Evolutionary conservation across 225 moss, liverwort and hornwort genomes (phyloP), one percentile per base, ranked within the genome.

Genomic region (Asterella californica): DNA sequence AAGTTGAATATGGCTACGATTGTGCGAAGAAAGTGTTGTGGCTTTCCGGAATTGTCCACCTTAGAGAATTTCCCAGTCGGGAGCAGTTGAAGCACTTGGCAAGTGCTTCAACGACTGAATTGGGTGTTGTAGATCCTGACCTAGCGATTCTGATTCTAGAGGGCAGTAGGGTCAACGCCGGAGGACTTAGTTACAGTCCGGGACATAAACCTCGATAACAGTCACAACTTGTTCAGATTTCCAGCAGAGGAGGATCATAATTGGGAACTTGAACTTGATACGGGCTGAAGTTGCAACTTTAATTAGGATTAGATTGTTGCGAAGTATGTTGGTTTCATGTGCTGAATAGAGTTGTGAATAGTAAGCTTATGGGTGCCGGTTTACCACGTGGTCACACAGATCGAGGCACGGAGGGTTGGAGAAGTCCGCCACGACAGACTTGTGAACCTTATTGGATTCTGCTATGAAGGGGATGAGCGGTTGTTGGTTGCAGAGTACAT

Each of bases 351-450:
- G n/a, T 57, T 57, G 18, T 57, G 57, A 57, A 57, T 22, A 12
- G 22, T 62, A 2, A 62, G 53, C 53, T 62, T 29, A n/a, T 62
- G 62, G 22, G 38, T 36, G 36, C 10, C 42, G 24, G 45, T 72
- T 72, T 27, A 14, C 17, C 37, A 36, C 55, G 17, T 76, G 24
- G 37, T 75, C 15, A 75, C 86, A 77, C 90, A 97, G 96, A 90
- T 93, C 66, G 96, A 97, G 71, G 96, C 96, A 2, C 90, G 92
- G 91, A 94, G 92, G 79, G 96, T 97, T 37, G 96, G 96, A n/a
- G 91, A 92, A 86, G 96, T 97, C 59, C 88, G 96, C 57, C 94
- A 97, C 78, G 91, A 93, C 78, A 92, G 92, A 64, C 79, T 97
- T 72, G 94, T 97, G 74, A 97, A 97, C 84, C 82, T 97, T 49